Evolutionary conservation across 2,329 filamentous ascomycete species (phyloP), one percentile per base, ranked within the genome.

Genomic region (Aspergillus unguis): DNA sequence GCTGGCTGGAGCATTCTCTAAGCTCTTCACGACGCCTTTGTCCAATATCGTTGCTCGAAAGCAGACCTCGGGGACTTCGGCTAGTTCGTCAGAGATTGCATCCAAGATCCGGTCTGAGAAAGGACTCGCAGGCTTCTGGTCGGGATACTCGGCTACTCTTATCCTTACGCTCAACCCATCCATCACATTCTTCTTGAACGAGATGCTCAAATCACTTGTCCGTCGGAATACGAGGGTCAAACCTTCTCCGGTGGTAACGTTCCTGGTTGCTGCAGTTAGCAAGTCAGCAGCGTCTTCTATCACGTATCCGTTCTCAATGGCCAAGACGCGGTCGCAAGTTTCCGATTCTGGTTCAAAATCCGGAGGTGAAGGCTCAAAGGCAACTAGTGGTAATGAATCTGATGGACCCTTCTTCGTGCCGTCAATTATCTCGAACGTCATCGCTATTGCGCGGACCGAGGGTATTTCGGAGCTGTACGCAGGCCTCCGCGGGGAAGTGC

Each of bases 271-370:
- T 0, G 90, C 90, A 0, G 66, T 86, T 27, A 91, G 87, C 70
- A 96, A 96, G 72, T 85, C 85, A 0, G 75, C 86, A 26, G 90
- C 90, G 0, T 89, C 85, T 6, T 80, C 83, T 0, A 74, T 91
- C 52, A 95, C 88, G 1, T 96, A 95, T 66, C 92, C 92, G 0
- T 86, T 96, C 68, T 88, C 88, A 52, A 84, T 91, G 29, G 90
- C 89, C n/a, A 92, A 92, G 73, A 84, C 88, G 2, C 80, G 89
- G 27, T 80, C 89, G 3, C 90, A 95, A 67, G 81, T 87, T 26
- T 62, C 60, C 17, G 42, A 42, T 26, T 41, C 60, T 3, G 52
- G 44, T 50, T 63, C 27, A 55, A 67, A 29, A 53, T 38, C 42
- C 58, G 56, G 27, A 54, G 67, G 52, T 1, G 10, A 45, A 32